Conservation (phyloP, 306 rosid species). For the Cucurbita pepo region DNA sequence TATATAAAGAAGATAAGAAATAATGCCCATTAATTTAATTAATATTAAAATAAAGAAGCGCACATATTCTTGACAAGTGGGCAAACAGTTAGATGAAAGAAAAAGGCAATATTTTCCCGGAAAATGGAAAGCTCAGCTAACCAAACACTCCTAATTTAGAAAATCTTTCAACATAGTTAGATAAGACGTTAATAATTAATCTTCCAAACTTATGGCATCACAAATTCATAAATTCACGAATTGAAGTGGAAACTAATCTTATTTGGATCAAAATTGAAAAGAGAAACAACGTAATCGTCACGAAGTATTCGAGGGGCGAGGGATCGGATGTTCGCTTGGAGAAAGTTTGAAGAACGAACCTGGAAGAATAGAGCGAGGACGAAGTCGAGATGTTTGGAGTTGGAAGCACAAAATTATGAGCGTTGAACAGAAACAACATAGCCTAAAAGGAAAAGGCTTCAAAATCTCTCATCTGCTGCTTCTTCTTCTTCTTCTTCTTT, state of each 20-base stretch:
- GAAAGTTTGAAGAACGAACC: background rate
- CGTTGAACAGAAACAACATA: background rate
- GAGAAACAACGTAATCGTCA: background rate
- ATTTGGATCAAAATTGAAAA: no score
- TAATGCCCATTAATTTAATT: no score
- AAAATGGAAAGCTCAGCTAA: background rate
- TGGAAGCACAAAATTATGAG: background rate
- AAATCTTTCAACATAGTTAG: background rate
- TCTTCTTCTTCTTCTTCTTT: background rate
- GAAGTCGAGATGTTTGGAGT: background rate
- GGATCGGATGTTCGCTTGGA: background rate
- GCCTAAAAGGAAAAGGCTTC: background rate
- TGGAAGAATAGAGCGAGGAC: background rate
- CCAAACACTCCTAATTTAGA: background rate
- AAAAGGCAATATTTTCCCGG: background rate
- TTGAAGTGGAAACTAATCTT: background rate
- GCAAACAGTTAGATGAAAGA: background rate
- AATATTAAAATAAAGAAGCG: background rate
- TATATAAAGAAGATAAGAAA: no score
- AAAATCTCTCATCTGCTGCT: background rate
- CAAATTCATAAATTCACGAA: background rate
- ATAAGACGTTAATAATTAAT: background rate
- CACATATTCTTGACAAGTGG: background rate
- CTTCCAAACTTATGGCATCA: background rate
- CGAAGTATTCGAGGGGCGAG: background rate